A percentile compares a stretch with the other conserved stretches of the same genome.
Evolutionary conservation across 306 rosid species (phyloP).

Genomic region (Vigna mungo): DNA sequence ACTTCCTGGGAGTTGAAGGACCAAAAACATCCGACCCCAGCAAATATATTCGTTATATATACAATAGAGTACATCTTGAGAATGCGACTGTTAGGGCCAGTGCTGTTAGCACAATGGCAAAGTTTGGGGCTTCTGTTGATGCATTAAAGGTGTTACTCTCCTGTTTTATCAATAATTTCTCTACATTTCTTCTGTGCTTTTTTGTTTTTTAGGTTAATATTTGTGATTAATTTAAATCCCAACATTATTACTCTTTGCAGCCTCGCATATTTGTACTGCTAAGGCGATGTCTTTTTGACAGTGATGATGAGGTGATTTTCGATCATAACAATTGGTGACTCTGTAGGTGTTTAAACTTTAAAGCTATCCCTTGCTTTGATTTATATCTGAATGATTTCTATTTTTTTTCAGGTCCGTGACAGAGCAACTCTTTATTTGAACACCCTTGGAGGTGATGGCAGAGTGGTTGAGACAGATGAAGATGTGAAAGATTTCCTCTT

Average conservation of each 20-base stretch:
- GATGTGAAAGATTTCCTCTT: constrained; percentile 79
- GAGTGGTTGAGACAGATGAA: constrained; percentile 73
- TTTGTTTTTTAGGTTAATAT: constrained; percentile 4
- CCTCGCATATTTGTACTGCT: constrained; percentile 88
- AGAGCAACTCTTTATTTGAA: constrained; percentile 92
- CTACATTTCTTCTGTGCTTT: constrained; percentile 3
- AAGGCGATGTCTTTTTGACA: constrained; percentile 92
- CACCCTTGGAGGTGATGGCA: constrained; percentile 83
- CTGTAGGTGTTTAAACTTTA: constrained; percentile 8
- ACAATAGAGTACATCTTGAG: constrained; percentile 98
- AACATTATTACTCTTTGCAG: constrained; percentile 57
- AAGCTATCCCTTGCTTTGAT: constrained; percentile 23
- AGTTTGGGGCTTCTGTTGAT: constrained; percentile 95
- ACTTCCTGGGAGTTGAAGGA: constrained; percentile 96
- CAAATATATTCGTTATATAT: constrained; percentile 93
- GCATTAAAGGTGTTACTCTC: constrained; percentile 67
- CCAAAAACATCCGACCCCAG: constrained; percentile 98
- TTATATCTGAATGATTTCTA: constrained; percentile 28
- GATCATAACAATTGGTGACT: constrained; percentile 12
- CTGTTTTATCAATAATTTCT: constrained; percentile 28
- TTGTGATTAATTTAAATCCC: constrained; percentile 40
- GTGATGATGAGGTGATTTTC: constrained; percentile 89
- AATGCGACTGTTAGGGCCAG: constrained; percentile 97
- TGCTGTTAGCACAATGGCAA: constrained; percentile 98
- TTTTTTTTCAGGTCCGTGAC: constrained; percentile 84